Evolutionary conservation across 139 green algal species (phyloP).

Genomic region (Chlorella sp.): DNA sequence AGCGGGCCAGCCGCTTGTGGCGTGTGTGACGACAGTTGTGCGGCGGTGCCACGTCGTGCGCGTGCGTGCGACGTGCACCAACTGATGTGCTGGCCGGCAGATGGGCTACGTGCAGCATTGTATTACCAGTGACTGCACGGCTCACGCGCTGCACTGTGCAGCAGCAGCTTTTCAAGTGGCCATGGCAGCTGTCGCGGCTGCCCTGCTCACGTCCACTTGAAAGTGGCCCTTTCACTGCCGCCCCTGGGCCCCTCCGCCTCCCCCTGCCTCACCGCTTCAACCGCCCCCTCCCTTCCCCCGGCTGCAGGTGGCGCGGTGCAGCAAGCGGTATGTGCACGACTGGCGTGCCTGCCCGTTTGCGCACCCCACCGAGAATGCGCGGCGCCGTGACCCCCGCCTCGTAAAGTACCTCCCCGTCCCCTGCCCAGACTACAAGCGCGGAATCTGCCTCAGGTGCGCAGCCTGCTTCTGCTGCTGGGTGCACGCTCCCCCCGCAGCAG

Average conservation of each 20-base stretch:
- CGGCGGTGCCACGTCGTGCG: too few species aligned
- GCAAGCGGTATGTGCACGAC: constrained; percentile 91
- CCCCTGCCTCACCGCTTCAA: too few species aligned
- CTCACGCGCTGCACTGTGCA: too few species aligned
- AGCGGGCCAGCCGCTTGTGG: not conserved
- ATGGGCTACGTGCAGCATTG: too few species aligned
- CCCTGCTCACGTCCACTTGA: too few species aligned
- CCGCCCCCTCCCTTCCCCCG: not conserved
- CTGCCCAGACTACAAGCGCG: constrained; percentile 95
- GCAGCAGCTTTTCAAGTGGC: too few species aligned
- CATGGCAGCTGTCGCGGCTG: too few species aligned
- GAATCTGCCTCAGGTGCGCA: constrained; percentile 49
- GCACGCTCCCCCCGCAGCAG: not conserved
- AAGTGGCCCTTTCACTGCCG: too few species aligned
- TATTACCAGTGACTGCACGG: too few species aligned
- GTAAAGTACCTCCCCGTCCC: constrained; percentile 88
- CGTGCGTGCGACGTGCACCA: too few species aligned
- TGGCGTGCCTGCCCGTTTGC: constrained; percentile 97
- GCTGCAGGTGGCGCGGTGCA: constrained; percentile 78
- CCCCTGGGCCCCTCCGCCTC: not conserved
- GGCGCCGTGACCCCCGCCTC: constrained; percentile 88
- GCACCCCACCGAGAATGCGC: constrained; percentile 96
- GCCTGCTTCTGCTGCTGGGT: not conserved
- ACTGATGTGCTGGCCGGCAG: too few species aligned
- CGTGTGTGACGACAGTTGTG: not conserved